Percentiles rank a stretch among this genome's conserved stretches.
Evolutionary conservation across 2,329 filamentous ascomycete species (phyloP).

Genomic region (Colletotrichum godetiae): DNA sequence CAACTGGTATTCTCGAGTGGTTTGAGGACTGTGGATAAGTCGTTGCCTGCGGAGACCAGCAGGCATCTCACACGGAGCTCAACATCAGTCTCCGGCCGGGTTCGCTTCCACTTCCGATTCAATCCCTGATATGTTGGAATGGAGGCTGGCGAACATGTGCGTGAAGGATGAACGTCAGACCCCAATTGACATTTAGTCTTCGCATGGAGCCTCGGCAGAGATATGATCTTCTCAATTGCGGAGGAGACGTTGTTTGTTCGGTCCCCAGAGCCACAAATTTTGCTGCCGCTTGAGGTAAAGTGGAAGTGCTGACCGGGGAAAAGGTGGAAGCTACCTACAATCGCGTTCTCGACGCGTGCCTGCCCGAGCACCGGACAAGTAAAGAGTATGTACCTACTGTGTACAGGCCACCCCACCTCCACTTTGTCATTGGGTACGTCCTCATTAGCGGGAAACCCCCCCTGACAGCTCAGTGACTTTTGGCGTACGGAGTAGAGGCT

Average conservation of each 20-base stretch:
- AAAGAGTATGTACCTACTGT: too few species aligned
- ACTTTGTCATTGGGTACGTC: neutral
- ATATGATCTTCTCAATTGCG: neutral
- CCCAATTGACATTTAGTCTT: neutral
- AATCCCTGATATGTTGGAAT: neutral
- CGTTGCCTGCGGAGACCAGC: neutral
- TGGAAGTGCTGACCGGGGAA: slow-evolving; percentile 3
- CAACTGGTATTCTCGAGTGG: neutral
- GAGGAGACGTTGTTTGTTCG: slow-evolving; percentile 6
- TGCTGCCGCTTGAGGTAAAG: slow-evolving; percentile 18
- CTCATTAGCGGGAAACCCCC: slow-evolving; percentile 12
- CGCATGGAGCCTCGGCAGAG: neutral
- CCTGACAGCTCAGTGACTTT: slow-evolving; percentile 14
- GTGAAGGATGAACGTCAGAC: neutral
- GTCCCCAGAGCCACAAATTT: neutral
- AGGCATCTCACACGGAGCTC: neutral
- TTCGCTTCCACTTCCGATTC: neutral
- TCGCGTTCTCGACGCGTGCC: slow-evolving; percentile 30
- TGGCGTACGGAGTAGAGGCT: neutral
- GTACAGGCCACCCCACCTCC: slow-evolving; percentile 21
- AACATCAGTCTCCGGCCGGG: slow-evolving; percentile 4
- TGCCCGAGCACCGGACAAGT: neutral
- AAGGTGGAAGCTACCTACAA: slow-evolving; percentile 3
- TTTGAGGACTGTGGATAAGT: neutral
- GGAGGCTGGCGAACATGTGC: neutral